Percentiles rank a stretch among this genome's conserved stretches.
Conservation (phyloP, 805 yeast genomes). For the Cyberlindnera xylosilytica region DNA sequence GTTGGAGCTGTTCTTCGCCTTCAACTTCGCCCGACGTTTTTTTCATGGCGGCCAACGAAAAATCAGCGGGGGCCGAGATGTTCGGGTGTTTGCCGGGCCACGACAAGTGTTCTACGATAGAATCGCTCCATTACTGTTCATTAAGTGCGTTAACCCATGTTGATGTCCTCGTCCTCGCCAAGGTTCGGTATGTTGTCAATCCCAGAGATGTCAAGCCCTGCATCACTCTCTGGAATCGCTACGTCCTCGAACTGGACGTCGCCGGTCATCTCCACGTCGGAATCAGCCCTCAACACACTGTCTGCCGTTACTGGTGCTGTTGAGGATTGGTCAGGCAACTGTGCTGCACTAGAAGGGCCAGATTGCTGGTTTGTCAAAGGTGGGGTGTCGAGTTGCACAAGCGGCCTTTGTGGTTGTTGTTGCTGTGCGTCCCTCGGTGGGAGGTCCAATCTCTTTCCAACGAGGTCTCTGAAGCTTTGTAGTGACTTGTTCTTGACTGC, state of each 20-base stretch:
- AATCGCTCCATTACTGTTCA: neutral
- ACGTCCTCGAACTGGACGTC: conserved; percentile 2
- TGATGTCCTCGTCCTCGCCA: conserved; percentile 5
- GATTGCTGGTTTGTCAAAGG: neutral
- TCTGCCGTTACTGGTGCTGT: neutral
- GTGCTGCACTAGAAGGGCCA: neutral
- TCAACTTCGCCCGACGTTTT: conserved; percentile 8
- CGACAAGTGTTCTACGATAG: neutral
- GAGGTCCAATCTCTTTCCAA: conserved; percentile 15
- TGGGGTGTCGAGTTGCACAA: neutral
- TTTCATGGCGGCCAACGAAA: conserved; percentile 5
- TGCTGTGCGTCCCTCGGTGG: conserved; percentile 2
- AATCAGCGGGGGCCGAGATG: neutral
- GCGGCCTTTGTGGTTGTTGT: neutral
- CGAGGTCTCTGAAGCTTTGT: conserved; percentile 20
- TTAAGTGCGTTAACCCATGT: neutral
- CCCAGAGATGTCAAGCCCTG: conserved; percentile 7
- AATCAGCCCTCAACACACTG: neutral
- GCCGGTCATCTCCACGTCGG: conserved; percentile 9
- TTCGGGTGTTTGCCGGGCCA: conserved; percentile 4
- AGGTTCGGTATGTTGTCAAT: conserved; percentile 5
- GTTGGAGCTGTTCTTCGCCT: neutral
- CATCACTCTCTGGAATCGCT: conserved; percentile 5
- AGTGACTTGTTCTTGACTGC: conserved; percentile 27
- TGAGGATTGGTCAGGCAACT: neutral